Percentiles rank a stretch among this genome's conserved stretches.
Conservation (phyloP, 140 eudicot genomes). For the Bidens hawaiensis region DNA sequence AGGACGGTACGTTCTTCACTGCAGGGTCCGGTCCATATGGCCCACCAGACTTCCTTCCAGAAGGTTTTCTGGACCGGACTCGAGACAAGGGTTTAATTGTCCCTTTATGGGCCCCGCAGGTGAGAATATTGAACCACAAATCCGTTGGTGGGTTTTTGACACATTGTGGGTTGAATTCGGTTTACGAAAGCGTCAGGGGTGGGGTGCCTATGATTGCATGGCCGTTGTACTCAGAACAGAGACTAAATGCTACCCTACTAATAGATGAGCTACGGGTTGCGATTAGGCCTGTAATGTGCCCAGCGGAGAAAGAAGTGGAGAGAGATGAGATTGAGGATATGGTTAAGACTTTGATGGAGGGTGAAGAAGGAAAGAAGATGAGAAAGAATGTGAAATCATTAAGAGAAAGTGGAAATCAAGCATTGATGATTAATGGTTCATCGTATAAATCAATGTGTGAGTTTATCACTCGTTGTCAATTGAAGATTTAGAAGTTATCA, state of each 20-base stretch:
- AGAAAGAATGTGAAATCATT: constrained; percentile 36
- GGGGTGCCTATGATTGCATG: constrained; percentile 73
- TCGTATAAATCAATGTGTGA: constrained; percentile 39
- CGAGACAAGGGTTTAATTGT: constrained; percentile 28
- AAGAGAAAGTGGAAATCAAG: constrained; percentile 31
- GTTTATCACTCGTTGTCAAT: constrained; percentile 20
- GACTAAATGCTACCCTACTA: constrained; percentile 48
- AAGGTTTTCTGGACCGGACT: constrained; percentile 45
- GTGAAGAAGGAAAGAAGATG: constrained; percentile 26
- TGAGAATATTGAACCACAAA: constrained; percentile 37
- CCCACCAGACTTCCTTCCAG: constrained; percentile 40
- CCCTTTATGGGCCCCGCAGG: constrained; percentile 58
- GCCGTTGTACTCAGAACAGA: constrained; percentile 74
- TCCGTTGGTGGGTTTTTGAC: constrained; percentile 62
- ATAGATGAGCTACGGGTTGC: constrained; percentile 51
- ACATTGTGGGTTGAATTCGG: constrained; percentile 66
- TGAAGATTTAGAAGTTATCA: neutral
- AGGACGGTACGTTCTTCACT: constrained; percentile 31
- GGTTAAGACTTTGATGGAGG: constrained; percentile 47
- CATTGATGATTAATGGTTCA: constrained; percentile 33
- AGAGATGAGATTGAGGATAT: constrained; percentile 58
- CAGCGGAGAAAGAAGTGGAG: constrained; percentile 37
- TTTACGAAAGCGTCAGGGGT: constrained; percentile 41
- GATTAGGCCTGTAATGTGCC: constrained; percentile 33
- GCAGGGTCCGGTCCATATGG: neutral